A percentile compares a stretch with the other conserved stretches of the same genome.
phyloP scores from a whole-genome alignment of 2,329 filamentous ascomycete genomes.

The Alternaria postmessia region DNA sequence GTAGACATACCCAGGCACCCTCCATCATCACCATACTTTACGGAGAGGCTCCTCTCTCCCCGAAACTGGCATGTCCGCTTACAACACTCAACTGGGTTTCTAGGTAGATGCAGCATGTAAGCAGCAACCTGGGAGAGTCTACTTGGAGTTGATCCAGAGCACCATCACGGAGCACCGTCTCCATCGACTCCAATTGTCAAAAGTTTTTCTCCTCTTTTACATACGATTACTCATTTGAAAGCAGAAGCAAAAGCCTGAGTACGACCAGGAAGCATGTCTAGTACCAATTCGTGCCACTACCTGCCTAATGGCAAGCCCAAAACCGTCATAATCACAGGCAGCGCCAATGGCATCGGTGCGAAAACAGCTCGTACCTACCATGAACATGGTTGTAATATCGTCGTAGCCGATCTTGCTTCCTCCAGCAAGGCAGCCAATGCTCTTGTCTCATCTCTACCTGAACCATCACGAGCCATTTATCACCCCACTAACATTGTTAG shows the following conservation, averaged over 20 bases:
- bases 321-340: constrained; percentile 54
- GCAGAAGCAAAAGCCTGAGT: background rate
- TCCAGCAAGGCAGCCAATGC: constrained; percentile 32
- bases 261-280: background rate
- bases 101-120: background rate
- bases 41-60: background rate
- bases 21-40: background rate
- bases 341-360: constrained; percentile 53
- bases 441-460: constrained; percentile 40
- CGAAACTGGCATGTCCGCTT: background rate
- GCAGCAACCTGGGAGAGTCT: background rate
- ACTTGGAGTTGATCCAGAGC: background rate
- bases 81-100: background rate
- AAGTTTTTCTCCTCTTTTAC: background rate
- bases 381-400: constrained; percentile 49
- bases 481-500: constrained; percentile 48
- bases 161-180: background rate
- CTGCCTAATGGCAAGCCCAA: constrained; percentile 36
- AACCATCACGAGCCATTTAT: constrained; percentile 45
- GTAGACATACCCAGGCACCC: background rate
- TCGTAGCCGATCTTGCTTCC: constrained; percentile 49
- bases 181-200: background rate
- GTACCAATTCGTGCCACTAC: constrained; percentile 6
- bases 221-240: background rate
- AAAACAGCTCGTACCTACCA: constrained; percentile 51